Evolutionary conservation across 371 early-diverging fungal species (phyloP).

Genomic region (Thermomucor indicae-seudaticae): DNA sequence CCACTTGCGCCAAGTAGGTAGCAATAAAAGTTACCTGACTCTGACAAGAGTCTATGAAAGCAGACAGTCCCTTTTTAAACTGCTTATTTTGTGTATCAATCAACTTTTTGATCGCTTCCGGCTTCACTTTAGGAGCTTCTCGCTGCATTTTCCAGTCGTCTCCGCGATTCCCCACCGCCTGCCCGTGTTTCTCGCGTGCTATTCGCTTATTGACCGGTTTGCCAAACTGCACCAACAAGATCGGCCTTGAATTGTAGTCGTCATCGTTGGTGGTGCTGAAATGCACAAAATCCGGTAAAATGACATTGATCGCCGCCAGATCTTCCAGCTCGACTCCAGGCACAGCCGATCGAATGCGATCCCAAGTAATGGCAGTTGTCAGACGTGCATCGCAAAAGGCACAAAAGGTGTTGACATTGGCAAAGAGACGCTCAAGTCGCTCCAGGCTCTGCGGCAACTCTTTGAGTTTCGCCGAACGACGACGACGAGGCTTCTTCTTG

Average conservation of each 20-base stretch:
- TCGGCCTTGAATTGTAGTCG: no score
- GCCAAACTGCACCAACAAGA: slow-evolving; percentile 23
- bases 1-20: background rate
- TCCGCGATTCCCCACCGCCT: slow-evolving; percentile 12
- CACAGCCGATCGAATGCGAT: slow-evolving; percentile 19
- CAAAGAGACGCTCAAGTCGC: slow-evolving; percentile 15
- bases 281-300: slow-evolving; percentile 29
- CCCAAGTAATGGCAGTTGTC: slow-evolving; percentile 24
- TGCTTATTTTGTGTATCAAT: slow-evolving; percentile 23
- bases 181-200: slow-evolving; percentile 13
- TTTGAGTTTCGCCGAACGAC: slow-evolving; percentile 3
- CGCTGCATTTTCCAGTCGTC: slow-evolving; percentile 11
- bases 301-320: slow-evolving; percentile 31
- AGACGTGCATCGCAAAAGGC: slow-evolving; percentile 38
- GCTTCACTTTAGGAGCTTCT: slow-evolving; percentile 12
- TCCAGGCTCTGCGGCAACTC: background rate
- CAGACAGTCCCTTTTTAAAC: slow-evolving; percentile 19
- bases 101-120: slow-evolving; percentile 21
- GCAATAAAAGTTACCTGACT: slow-evolving; percentile 9
- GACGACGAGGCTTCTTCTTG: background rate
- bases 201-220: slow-evolving; percentile 11
- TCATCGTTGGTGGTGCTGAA: slow-evolving; percentile 4
- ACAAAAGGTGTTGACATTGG: slow-evolving; percentile 25
- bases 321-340: slow-evolving; percentile 19
- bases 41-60: slow-evolving; percentile 17